Evolutionary conservation across 1,284 basidiomycete species (phyloP).

Genomic region (Wallemia hederae): DNA sequence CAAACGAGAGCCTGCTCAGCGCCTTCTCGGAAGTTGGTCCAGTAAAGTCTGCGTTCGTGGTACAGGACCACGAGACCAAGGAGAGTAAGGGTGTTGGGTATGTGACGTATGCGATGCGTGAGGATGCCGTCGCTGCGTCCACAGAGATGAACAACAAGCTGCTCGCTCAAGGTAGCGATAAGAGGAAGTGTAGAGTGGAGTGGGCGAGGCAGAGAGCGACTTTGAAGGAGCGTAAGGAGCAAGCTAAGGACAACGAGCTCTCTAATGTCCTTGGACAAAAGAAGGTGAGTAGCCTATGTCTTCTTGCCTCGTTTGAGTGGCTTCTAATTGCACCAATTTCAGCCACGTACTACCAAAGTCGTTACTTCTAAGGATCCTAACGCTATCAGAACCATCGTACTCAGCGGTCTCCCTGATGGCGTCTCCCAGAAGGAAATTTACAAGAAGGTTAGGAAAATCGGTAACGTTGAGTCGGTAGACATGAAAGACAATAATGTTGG

Average conservation of each 20-base stretch:
- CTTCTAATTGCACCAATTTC: not conserved
- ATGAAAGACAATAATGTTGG: conserved; percentile 27
- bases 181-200: conserved; percentile 35
- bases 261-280: conserved; percentile 17
- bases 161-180: conserved; percentile 22
- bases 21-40: conserved; percentile 89
- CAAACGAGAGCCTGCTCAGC: conserved; percentile 63
- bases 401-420: conserved; percentile 38
- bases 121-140: conserved; percentile 57
- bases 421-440: conserved; percentile 46
- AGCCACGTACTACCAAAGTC: conserved; percentile 5
- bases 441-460: conserved; percentile 61
- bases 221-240: conserved; percentile 4
- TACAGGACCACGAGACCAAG: conserved; percentile 45
- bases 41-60: conserved; percentile 75
- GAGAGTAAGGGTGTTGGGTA: conserved; percentile 94
- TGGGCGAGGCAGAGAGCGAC: conserved; percentile 26
- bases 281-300: conserved; percentile 24
- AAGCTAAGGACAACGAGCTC: conserved; percentile 1
- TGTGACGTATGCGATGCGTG: conserved; percentile 63
- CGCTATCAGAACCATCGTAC: conserved; percentile 47
- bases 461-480: conserved; percentile 36
- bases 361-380: conserved; percentile 26
- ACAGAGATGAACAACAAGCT: conserved; percentile 23
- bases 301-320: too few relatives aligned